phyloP scores from a whole-genome alignment of 2,329 filamentous ascomycete genomes.

The Colletotrichum viniferum region DNA sequence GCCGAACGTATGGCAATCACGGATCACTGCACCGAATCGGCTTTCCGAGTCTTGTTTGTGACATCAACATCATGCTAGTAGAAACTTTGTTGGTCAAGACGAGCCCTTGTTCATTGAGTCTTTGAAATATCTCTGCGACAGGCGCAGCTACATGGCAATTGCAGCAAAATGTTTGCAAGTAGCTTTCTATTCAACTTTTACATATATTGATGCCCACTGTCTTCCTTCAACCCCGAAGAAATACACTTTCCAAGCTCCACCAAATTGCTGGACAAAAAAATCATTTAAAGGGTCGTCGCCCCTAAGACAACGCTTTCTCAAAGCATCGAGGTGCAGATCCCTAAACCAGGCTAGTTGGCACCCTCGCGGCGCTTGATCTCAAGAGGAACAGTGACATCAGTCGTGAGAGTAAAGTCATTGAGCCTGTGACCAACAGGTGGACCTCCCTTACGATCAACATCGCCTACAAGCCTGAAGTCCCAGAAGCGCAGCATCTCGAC shows the following conservation, averaged over 20 bases:
- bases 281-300: neutral
- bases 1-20: neutral
- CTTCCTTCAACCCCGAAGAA: neutral
- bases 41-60: neutral
- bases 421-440: conserved; percentile 3
- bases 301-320: neutral
- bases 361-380: conserved; percentile 5
- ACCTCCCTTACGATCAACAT: conserved; percentile 6
- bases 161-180: neutral
- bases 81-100: fast-evolving
- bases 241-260: neutral
- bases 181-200: neutral
- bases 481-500: conserved; percentile 27
- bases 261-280: fast-evolving
- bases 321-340: neutral
- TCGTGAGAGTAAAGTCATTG: neutral
- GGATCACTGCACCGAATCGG: neutral
- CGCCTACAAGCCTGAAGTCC: conserved; percentile 26
- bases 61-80: neutral
- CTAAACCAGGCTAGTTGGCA: neutral
- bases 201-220: neutral
- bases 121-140: neutral
- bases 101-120: neutral
- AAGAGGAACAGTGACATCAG: neutral
- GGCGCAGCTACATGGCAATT: neutral